Base-by-base conservation (phyloP, 345 rosid genomes). In the Rhodomyrtus tomentosa region DNA sequence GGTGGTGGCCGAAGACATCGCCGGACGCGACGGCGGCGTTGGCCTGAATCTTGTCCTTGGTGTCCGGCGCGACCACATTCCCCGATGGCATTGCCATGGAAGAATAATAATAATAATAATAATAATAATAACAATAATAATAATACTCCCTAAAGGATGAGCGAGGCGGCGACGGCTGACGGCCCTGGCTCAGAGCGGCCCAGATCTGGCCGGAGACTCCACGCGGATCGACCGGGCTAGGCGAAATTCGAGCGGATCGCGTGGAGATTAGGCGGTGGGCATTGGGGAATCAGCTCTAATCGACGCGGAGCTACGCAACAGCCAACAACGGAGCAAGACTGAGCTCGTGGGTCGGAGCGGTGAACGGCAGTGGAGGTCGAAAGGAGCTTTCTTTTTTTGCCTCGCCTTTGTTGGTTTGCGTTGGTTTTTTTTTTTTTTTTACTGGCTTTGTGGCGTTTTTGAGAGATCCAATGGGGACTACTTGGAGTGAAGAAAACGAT, bases 31-130 rank as follows among this genome's bases (percentile, higher is more conserved):
- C 88, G 27, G 88, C 84, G 76, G 85, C 84, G 32, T 80, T 84
- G 4, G 89, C 83, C 15, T 92, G 91, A 82, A 90, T 93, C 92
- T 94, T 97, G 90, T 90, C 91, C 88, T 92, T 95, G 62, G 92
- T 93, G 72, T 95, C 95, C 36, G 92, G 83, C 3, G 90, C 80
- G 82, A 86, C 87, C 85, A 90, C 94, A 90, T 89, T 92, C 54
- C 94, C 96, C 53, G 92, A 89, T 82, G 98, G 96, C 98, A 95
- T 94, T 92, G 98, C 93, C 98, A 94, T 88, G 68, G 48, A 83
- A 82, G 88, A 85, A 68, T 36, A 48, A 48, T 1, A 48, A 48
- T 2, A 48, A 48, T 10, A 48, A 68, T 68, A 68, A 48, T 10
- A 48, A 68, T 68, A 68, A 48, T 10, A 48, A 68, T 68, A 85